These are phyloP conservation scores for Trypanosoma grayi DNA, from an alignment of 208 protist genomes.

Conservation along the genomic window DNA sequence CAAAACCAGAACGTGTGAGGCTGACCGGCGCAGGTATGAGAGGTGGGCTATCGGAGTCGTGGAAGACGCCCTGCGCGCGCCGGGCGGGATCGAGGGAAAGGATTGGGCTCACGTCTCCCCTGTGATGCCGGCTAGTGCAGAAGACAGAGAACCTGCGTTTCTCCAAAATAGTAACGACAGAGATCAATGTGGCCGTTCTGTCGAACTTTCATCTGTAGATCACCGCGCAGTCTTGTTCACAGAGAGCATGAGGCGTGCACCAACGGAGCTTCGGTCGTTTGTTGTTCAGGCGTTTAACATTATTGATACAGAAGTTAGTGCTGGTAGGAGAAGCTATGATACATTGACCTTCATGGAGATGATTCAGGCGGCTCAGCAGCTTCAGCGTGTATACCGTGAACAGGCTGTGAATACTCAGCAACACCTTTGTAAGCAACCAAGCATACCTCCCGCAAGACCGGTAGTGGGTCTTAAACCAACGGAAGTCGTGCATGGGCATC, in stretches of 20 bases:
- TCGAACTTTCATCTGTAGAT: background rate
- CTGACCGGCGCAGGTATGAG: slow-evolving; percentile 53
- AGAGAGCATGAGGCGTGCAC: slow-evolving; percentile 48
- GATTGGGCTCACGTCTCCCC: slow-evolving; percentile 53
- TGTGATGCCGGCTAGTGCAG: slow-evolving; percentile 58
- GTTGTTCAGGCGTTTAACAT: slow-evolving; percentile 57
- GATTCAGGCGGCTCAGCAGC: slow-evolving; percentile 52
- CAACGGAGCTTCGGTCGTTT: slow-evolving; percentile 51
- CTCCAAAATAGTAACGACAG: background rate
- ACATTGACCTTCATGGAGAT: slow-evolving; percentile 69
- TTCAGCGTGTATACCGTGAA: slow-evolving; percentile 26
- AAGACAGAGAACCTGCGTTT: slow-evolving; percentile 30
- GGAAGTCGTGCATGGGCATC: background rate
- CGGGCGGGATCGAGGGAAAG: slow-evolving; percentile 34
- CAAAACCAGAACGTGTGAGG: slow-evolving; percentile 34
- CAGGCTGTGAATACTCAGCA: too few species aligned
- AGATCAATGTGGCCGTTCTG: background rate
- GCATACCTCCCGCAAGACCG: background rate
- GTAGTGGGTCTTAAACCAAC: background rate
- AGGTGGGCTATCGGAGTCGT: slow-evolving; percentile 58
- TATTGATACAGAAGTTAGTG: slow-evolving; percentile 60
- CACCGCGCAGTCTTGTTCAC: slow-evolving; percentile 32
- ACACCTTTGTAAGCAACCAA: background rate
- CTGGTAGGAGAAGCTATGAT: slow-evolving; percentile 45
- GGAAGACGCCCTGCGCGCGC: slow-evolving; percentile 39